A percentile compares a stretch with the other conserved stretches of the same genome.
Evolutionary conservation across 2,329 filamentous ascomycete genomes (phyloP).

Genomic region (Cordyceps farinosa): DNA sequence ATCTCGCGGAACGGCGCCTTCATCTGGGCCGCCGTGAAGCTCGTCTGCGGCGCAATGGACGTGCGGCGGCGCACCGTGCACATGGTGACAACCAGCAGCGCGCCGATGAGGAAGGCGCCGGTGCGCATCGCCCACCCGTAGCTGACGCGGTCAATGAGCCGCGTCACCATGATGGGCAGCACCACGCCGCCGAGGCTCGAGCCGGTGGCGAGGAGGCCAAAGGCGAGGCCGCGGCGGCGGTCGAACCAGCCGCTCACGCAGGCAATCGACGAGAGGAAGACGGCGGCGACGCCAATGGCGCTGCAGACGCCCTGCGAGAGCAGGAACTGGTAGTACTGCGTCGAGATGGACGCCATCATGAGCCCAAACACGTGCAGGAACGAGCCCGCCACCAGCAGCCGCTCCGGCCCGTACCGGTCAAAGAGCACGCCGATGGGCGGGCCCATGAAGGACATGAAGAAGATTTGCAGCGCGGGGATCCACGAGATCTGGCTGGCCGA

Average conservation of each 20-base stretch:
- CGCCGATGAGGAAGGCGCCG: slow-evolving; percentile 30
- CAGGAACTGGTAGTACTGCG: slow-evolving; percentile 34
- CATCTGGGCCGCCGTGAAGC: slow-evolving; percentile 28
- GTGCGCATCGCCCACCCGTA: slow-evolving; percentile 33
- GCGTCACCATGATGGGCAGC: slow-evolving; percentile 33
- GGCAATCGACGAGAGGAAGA: slow-evolving; percentile 26
- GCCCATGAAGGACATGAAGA: slow-evolving; percentile 45
- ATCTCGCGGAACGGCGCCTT: slow-evolving; percentile 28
- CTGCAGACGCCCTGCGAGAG: slow-evolving; percentile 32
- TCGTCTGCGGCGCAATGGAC: slow-evolving; percentile 10
- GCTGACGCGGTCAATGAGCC: slow-evolving; percentile 27
- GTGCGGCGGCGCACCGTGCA: slow-evolving; percentile 14
- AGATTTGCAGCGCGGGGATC: slow-evolving; percentile 53
- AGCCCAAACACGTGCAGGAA: slow-evolving; percentile 53
- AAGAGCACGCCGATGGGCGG: slow-evolving; percentile 57
- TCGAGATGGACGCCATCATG: slow-evolving; percentile 53
- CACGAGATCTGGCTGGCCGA: slow-evolving; percentile 50
- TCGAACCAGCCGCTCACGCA: slow-evolving; percentile 26
- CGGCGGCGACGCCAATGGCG: slow-evolving; percentile 28
- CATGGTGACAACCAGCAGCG: slow-evolving; percentile 22
- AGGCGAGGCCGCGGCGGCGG: slow-evolving; percentile 26
- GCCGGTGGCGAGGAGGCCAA: slow-evolving; percentile 27
- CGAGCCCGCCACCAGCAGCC: slow-evolving; percentile 46
- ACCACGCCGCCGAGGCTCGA: slow-evolving; percentile 32
- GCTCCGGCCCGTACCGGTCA: slow-evolving; percentile 57